Conservation (phyloP, 192 early-diverging fungal species). For the Coemansia sp. region DNA sequence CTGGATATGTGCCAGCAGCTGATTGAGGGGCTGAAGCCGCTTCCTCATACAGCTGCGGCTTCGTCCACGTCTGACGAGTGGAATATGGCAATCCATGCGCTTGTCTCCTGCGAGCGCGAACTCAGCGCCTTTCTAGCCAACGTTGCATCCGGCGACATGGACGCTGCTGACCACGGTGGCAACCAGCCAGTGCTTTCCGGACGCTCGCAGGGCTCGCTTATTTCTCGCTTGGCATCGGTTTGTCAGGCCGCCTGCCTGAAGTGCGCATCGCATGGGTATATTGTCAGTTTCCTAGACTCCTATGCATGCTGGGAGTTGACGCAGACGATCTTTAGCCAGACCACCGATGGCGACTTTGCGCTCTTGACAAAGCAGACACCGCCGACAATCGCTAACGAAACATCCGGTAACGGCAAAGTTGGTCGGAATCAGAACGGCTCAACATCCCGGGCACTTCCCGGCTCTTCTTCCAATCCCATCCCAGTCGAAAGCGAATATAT, state of each 20-base stretch:
- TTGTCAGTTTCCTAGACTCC: slow-evolving; percentile 30
- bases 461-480: not conserved
- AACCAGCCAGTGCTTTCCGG: slow-evolving; percentile 1
- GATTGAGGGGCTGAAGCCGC: slow-evolving; percentile 14
- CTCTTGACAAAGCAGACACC: slow-evolving; percentile 17
- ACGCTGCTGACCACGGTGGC: not conserved
- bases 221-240: slow-evolving; percentile 14
- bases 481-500: not conserved
- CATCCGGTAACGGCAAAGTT: too few species aligned
- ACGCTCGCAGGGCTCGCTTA: slow-evolving; percentile 24
- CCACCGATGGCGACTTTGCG: slow-evolving; percentile 51
- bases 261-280: slow-evolving; percentile 21
- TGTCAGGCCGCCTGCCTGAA: slow-evolving; percentile 29
- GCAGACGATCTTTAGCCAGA: slow-evolving; percentile 33
- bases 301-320: slow-evolving; percentile 47
- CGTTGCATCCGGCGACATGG: slow-evolving; percentile 8
- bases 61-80: slow-evolving; percentile 10
- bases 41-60: not conserved
- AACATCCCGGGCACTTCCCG: not conserved
- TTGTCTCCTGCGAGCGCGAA: slow-evolving; percentile 30
- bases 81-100: slow-evolving; percentile 15
- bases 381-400: not conserved
- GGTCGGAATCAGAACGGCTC: not conserved
- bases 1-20: slow-evolving; percentile 41
- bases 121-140: slow-evolving; percentile 13